Base-by-base conservation (phyloP, 768 basidiomycete species). In the Naematelia aurantialba region DNA sequence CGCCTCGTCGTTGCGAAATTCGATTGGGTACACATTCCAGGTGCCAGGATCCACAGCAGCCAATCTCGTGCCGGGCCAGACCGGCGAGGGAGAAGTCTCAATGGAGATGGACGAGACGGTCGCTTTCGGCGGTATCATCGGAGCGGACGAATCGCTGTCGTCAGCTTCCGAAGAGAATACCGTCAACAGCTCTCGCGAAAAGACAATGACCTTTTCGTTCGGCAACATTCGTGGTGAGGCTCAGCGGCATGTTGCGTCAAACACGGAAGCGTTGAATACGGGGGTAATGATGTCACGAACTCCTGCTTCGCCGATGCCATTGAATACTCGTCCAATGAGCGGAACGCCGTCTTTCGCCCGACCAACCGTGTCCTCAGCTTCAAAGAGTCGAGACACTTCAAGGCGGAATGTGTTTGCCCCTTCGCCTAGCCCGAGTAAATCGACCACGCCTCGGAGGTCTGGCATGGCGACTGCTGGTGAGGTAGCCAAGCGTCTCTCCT, bases 91-190 rank as follows among this genome's bases (percentile, higher is more conserved):
- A 10, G 65, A 66, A 14, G 61, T 60, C 8, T 39, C 34, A 39
- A 2, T 75, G 60, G 69, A 69, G n/a, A 76, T 78, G 75, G 76
- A 78, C 22, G 73, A 74, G 58, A 78, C 77, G n/a, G 60, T 76
- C 55, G 77, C 74, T 14, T 58, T 71, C 26, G 77, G 77, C 14
- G 77, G 77, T 14, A 73, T 76, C 56, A 66, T 71, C 29, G 56
- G 61, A 19, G 59, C 54, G 4, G 67, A 67, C 55, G 73, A 69
- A 45, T 59, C 59, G 17, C 34, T 74, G 44, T 63, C 62, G 30
- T 63, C 69, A 2, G 52, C 27, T 12, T 61, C 58, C 19, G 62
- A 59, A 1, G 70, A 63, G 24, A 39, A 61, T 24, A 65, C 64
- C 10, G 50, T 45, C 10, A 64, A 60, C 5, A 50, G 50, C 17